Evolutionary conservation across 1,139 yeast species (phyloP), one percentile per base, ranked within the genome.

Genomic region (Candida tunisiensis): DNA sequence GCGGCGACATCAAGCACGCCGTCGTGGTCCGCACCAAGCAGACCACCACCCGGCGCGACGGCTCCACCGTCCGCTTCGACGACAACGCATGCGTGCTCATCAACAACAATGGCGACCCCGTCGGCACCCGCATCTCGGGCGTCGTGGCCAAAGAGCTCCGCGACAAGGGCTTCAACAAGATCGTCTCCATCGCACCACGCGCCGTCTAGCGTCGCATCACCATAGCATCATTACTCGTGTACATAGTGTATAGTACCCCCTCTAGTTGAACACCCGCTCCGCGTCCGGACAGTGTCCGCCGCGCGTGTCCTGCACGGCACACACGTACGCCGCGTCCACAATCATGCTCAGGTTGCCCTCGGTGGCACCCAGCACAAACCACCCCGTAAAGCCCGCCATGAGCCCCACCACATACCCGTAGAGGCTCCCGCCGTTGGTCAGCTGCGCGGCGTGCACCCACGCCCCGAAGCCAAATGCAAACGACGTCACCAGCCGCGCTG

Each of bases 51-150:
- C 70, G 99, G 48, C 65, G 74, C 3, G 96, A 91, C 47, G 99
- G 99, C 3, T 66, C 93, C 6, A 71, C 72, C 15, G 65, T 88
- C 22, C 62, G 82, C 40, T 88, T 88, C 48, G 95, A 88, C 49
- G 99, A 88, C 53, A 88, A 88, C 51, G 98, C 98, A 1, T 85
- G 96, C 58, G 96, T 91, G 20, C 65, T 88, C 47, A 69, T 88
- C 36, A 85, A 88, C 57, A 83, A 83, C 55, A 66, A 62, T 39
- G 74, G 74, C 38, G 98, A 91, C 47, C 95, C 96, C 6, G 64
- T 88, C 30, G 99, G 98, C 8, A 78, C 95, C 20, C 75, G 98
- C 65, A 82, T 88, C 20, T 68, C 80, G 30, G 74, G 88, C 22
- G 92, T 80, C 28, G 95, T 88, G 18, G 93, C 95, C 23, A 78